Conservation (phyloP, 148 eudicot genomes). For the Beta vulgaris region DNA sequence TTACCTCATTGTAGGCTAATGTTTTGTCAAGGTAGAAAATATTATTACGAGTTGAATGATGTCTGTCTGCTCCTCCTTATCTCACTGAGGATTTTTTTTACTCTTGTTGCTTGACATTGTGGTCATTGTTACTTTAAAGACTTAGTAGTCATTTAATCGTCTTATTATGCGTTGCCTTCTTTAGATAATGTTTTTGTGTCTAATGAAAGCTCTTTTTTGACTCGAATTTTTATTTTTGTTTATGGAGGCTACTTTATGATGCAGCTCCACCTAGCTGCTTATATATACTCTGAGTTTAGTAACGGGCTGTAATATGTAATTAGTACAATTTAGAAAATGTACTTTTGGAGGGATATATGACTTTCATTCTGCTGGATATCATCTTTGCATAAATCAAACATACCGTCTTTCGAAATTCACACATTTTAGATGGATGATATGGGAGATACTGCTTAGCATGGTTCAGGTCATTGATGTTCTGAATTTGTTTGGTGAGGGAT, state of each 20-base stretch:
- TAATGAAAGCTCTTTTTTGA: neutral
- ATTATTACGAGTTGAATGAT: neutral
- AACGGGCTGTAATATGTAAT: neutral
- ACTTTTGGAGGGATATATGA: neutral
- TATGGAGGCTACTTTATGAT: neutral
- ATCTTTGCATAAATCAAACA: neutral
- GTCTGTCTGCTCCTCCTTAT: neutral
- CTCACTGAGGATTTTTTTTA: too few relatives aligned
- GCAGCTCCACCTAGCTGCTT: neutral
- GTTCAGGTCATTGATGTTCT: neutral
- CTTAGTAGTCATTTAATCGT: too few relatives aligned
- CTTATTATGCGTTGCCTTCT: neutral
- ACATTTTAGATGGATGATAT: neutral
- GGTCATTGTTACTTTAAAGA: too few relatives aligned
- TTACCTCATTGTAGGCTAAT: constrained; percentile 7
- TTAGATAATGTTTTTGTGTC: neutral
- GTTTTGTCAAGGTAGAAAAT: neutral
- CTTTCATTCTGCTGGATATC: neutral
- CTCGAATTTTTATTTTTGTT: neutral
- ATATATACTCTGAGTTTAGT: neutral
- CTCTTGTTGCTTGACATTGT: neutral
- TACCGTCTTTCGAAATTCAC: neutral
- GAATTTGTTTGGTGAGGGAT: neutral
- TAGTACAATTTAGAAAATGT: neutral
- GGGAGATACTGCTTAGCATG: neutral